phyloP scores from a whole-genome alignment of 2,329 filamentous ascomycete genomes.

The Ceratocystis papillata region DNA sequence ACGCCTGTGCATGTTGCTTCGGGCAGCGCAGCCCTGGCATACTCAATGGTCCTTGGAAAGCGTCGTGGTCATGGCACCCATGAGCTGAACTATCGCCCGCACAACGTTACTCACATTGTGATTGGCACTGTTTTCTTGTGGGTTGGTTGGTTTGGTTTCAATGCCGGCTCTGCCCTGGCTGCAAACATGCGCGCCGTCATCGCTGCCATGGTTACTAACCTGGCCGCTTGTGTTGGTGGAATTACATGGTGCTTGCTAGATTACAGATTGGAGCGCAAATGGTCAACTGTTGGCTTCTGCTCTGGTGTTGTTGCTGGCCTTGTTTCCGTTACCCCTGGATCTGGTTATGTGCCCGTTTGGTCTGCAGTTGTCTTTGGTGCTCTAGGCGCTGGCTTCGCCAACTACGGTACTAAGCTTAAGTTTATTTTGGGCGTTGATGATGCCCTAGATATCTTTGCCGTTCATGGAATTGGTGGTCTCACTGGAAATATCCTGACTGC shows the following conservation, averaged over 20 bases:
- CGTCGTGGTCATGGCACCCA: slow-evolving; percentile 73
- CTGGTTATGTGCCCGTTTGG: slow-evolving; percentile 77
- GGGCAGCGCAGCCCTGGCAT: slow-evolving; percentile 72
- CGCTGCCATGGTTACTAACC: slow-evolving; percentile 76
- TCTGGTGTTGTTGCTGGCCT: slow-evolving; percentile 80
- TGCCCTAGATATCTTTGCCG: slow-evolving; percentile 78
- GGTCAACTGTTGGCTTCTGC: slow-evolving; percentile 88
- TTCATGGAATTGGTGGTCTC: slow-evolving; percentile 66
- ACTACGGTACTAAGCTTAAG: slow-evolving; percentile 86
- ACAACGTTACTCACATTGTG: slow-evolving; percentile 87
- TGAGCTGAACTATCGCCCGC: slow-evolving; percentile 81
- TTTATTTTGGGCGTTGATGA: slow-evolving; percentile 73
- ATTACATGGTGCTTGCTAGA: slow-evolving; percentile 85
- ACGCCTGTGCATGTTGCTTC: slow-evolving; percentile 84
- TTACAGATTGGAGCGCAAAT: slow-evolving; percentile 80
- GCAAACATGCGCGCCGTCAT: slow-evolving; percentile 78
- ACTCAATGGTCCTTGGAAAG: slow-evolving; percentile 85
- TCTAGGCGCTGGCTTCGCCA: slow-evolving; percentile 65
- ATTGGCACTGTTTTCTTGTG: slow-evolving; percentile 88
- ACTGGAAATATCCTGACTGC: slow-evolving; percentile 70
- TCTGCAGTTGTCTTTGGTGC: slow-evolving; percentile 69
- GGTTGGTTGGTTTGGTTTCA: slow-evolving; percentile 95
- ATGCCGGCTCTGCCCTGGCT: slow-evolving; percentile 69
- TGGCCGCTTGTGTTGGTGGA: slow-evolving; percentile 72
- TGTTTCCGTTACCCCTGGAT: slow-evolving; percentile 79